phyloP scores from a whole-genome alignment of 257 asterid species.

The Cynanchum wilfordii region DNA sequence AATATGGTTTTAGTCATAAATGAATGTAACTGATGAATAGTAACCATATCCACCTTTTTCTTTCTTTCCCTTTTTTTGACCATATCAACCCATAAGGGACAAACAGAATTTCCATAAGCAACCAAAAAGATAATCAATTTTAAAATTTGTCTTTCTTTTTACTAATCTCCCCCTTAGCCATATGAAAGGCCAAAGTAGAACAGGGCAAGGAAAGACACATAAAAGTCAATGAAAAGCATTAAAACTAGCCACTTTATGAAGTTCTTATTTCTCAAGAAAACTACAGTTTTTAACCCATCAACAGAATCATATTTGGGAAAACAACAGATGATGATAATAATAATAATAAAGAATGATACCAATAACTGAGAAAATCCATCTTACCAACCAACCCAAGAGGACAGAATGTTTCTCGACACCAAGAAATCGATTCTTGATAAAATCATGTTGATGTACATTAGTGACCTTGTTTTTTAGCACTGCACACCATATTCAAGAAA shows the following conservation, averaged over 20 bases:
- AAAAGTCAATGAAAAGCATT: not conserved
- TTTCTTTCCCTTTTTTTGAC: not conserved
- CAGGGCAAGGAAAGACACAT: not conserved
- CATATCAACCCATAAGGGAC: not conserved
- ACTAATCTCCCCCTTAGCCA: not conserved
- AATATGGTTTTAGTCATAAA: not conserved
- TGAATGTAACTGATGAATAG: not conserved
- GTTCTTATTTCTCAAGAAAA: not conserved
- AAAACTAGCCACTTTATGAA: not conserved
- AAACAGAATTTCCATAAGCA: not conserved
- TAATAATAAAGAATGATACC: not conserved
- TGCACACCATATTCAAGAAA: constrained; percentile 22
- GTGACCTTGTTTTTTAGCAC: constrained; percentile 55
- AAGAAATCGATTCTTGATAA: constrained; percentile 70
- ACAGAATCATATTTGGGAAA: not conserved
- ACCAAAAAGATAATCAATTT: not conserved
- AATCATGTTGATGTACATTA: constrained; percentile 82
- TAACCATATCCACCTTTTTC: not conserved
- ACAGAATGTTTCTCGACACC: constrained; percentile 62
- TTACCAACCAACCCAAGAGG: constrained; percentile 75
- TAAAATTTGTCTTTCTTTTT: not conserved
- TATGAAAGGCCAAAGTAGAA: not conserved
- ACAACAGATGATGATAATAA: not conserved
- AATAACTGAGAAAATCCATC: constrained; percentile 17
- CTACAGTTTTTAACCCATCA: not conserved